phyloP scores from a whole-genome alignment of 495 filamentous ascomycete species.

The Sabuloglossum arenarium region DNA sequence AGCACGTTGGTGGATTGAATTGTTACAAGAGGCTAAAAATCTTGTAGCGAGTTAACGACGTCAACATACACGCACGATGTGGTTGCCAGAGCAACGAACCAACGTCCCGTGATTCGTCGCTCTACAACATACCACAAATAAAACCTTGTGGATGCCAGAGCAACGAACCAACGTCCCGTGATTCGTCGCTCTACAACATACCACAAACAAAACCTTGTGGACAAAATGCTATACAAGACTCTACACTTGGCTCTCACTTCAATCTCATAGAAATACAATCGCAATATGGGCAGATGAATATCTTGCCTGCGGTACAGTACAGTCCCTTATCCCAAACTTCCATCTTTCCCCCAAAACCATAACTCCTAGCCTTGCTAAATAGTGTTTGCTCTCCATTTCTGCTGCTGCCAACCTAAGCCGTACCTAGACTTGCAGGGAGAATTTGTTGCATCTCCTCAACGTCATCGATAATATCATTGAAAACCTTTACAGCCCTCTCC shows the following conservation, averaged over 20 bases:
- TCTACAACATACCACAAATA: too few relatives aligned
- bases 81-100: not conserved
- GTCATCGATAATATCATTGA: conserved; percentile 64
- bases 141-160: not conserved
- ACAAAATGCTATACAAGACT: not conserved
- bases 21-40: not conserved
- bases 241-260: not conserved
- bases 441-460: conserved; percentile 49
- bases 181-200: not conserved
- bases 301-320: not conserved
- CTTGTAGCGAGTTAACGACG: not conserved
- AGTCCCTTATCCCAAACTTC: not conserved
- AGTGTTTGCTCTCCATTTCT: not conserved
- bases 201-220: too few relatives aligned
- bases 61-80: not conserved
- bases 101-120: not conserved
- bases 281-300: not conserved
- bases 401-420: not conserved
- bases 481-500: conserved; percentile 35
- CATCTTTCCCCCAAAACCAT: not conserved
- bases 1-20: not conserved
- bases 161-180: not conserved
- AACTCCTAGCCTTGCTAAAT: not conserved
- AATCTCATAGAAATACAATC: not conserved
- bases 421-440: conserved; percentile 11